Evolutionary conservation across 768 basidiomycete species (phyloP), one percentile per base, ranked within the genome.

Genomic region (Suillus tomentosus): DNA sequence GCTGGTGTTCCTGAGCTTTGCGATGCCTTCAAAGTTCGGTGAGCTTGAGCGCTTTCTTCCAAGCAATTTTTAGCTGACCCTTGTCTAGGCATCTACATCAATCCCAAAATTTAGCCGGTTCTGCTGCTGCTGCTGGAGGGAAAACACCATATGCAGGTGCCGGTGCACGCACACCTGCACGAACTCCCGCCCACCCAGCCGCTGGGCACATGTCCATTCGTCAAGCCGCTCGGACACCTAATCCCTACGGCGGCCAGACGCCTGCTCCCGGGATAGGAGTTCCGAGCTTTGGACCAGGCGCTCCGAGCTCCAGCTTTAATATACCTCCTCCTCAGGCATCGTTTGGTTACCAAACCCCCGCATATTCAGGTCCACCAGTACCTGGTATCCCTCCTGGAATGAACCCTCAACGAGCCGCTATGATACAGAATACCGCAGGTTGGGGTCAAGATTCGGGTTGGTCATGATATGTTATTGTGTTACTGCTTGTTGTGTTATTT

Each of bases 21-120:
- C 67, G 96, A 98, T 74, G 95, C 96, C 22, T 99, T 99, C 87
- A 98, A 98, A 87, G 87, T 93, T 71, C 78, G 89, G 88, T 88
- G 70, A 69, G 82, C 22, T 70, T 22, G 56, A 8, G 37, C n/a
- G 27, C 34, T 42, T 48, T 34, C 27, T 48, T 54, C 50, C 51
- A 36, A 27, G 34, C 65, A 42, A 36, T 22, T 36, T 56, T 34
- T 31, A 47, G 55, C 53, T 36, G 61, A 60, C 36, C 14, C 43
- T 67, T 31, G 47, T 62, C 48, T 66, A 90, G 91, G 69, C 91
- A 93, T 79, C 79, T 91, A 51, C 88, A 92, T 69, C 89, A 92
- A 75, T 89, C 90, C n/a, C 81, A 82, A 81, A 90, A 81, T 82
- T 80, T 79, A 64, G 85, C 73, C 73, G 82, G 66, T 72, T 79